Base-by-base conservation (phyloP, 176 grass and related monocot genomes). In the Aegilops longissima region DNA sequence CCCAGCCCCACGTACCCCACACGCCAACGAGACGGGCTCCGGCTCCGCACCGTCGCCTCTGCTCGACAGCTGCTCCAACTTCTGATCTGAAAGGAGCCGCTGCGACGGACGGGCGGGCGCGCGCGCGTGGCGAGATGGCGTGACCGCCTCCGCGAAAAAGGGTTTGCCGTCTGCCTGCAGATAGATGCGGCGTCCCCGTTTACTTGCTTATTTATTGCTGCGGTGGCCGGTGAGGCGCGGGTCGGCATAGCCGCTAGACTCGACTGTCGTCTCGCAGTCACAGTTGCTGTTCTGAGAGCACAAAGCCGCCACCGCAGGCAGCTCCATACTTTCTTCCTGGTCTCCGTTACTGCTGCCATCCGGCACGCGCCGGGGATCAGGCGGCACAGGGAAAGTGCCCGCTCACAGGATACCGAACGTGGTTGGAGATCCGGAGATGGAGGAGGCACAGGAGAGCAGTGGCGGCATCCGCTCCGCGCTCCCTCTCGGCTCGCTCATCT, bases 11-110 rank as follows among this genome's bases (percentile, higher is more conserved):
- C 70, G 82, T 82, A 31, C 49, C 16, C 49, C 62, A 20, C 62
- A 11, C 73, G 65, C 38, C 76, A 23, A 33, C 54, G 74, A 52
- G 68, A 47, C 0, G 12, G 44, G 44, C 11, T 47, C 17, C 45
- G n/a, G 45, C 16, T 44, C 16, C 14, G n/a, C 12, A 20, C 1
- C n/a, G 73, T 20, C 2, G 4, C 31, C 70, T 35, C 86, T 6
- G 65, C 30, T 12, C 6, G 89, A 82, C 89, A 87, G 79, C 84
- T 90, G 88, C 73, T 21, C 84, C 54, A 64, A 86, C 54, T 39
- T 29, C 49, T 5, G 49, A 5, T 52, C 4, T 33, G 87, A 80
- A 80, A 89, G 82, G 68, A 16, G 31, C 87, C 40, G 65, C 69
- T n/a, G 24, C 86, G 81, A 78, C 70, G 44, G 34, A 1, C 4